Evolutionary conservation across 352 stramenopile genomes (phyloP), one percentile per base, ranked within the genome.

Genomic region (Peronospora destructor): DNA sequence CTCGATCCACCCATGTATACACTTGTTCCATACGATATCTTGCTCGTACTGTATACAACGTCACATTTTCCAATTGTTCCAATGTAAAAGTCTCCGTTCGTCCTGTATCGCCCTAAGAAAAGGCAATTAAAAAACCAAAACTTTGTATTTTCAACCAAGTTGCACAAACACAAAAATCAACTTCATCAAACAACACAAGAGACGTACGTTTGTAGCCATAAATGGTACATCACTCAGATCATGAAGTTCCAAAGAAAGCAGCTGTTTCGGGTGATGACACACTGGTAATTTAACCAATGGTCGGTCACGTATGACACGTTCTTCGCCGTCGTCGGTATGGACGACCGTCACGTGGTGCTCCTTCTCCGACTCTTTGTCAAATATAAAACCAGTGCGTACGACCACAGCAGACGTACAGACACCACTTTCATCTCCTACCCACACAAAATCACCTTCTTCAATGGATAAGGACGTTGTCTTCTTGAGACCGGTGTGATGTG

Each of bases 21-120:
- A 91, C 64, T 33, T 85, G 76, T 50, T 91, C 81, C 68, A 87
- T 85, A 37, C 81, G 76, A 50, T 85, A 91, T 9, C 81, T 67
- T 25, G 77, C 75, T 32, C 81, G 61, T 23, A 91, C 46, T 7
- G 72, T 89, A 61, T 91, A 87, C 8, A 91, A 35, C 30, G 78
- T 73, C 4, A 84, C 62, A 44, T 89, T 84, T 45, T 91, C 78
- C 35, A 91, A 65, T 45, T 88, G 77, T 19, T 79, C 61, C 0
- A 63, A 47, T 9, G 66, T 68, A 40, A 89, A 89, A 0, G 63
- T 62, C 25, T 89, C 78, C 4, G 76, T 84, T 1, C 74, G 66
- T 33, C 72, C 73, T 21, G 67, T 54, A 48, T 84, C 76, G 6
- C 72, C 69, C 68, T 78, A 38, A 33, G 13, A 33, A 33, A 13